A percentile compares a stretch with the other conserved stretches of the same genome.
Conservation (phyloP, 805 yeast genomes). For the Wickerhamiella sorbophila region DNA sequence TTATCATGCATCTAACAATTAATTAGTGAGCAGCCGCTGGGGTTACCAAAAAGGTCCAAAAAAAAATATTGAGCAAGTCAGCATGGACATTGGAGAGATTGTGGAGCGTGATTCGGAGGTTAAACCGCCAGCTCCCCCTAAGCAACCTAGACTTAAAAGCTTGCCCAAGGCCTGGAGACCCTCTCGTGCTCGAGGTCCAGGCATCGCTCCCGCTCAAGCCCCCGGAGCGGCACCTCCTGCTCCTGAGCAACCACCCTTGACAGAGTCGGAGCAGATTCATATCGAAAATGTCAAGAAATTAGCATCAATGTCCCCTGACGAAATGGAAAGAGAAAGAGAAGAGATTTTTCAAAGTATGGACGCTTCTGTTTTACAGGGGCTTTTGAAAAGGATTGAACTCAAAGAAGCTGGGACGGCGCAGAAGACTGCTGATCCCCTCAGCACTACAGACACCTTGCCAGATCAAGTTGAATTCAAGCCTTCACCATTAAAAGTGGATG, state of each 20-base stretch:
- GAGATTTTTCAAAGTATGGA: conserved; percentile 55
- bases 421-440: background rate
- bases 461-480: too few relatives aligned
- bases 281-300: conserved; percentile 54
- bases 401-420: conserved; percentile 24
- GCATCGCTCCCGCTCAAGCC: background rate
- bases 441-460: background rate
- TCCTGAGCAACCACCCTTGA: conserved; percentile 15
- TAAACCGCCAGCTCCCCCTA: conserved; percentile 8
- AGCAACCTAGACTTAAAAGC: conserved; percentile 4
- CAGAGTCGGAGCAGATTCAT: conserved; percentile 65
- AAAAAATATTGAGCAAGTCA: too few relatives aligned
- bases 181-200: background rate
- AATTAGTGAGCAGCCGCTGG: too few relatives aligned
- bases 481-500: background rate
- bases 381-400: conserved; percentile 32
- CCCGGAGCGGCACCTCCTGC: background rate
- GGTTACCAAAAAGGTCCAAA: too few relatives aligned
- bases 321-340: conserved; percentile 46
- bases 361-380: conserved; percentile 44
- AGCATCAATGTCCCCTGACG: conserved; percentile 47
- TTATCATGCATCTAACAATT: too few relatives aligned
- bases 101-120: conserved; percentile 14
- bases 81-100: conserved; percentile 12
- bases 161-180: conserved; percentile 8